Evolutionary conservation across 2,329 filamentous ascomycete species (phyloP).

Genomic region (Botrytis elliptica): DNA sequence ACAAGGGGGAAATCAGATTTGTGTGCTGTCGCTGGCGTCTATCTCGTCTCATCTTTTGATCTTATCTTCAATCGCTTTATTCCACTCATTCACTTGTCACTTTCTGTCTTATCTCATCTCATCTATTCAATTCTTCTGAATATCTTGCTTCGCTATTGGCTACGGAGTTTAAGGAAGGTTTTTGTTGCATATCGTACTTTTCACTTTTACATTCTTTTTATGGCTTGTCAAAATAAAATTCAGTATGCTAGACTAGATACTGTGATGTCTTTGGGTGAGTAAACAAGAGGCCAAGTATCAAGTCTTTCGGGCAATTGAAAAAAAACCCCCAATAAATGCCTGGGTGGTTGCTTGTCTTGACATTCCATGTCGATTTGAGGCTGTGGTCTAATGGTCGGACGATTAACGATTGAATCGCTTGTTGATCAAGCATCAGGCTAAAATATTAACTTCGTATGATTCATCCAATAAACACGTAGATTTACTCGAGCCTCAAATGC

Average conservation of each 20-base stretch:
- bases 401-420: neutral
- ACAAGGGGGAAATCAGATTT: no score
- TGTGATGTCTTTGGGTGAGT: neutral
- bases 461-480: neutral
- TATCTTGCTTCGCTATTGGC: neutral
- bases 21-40: neutral
- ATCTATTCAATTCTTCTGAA: neutral
- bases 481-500: neutral
- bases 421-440: neutral
- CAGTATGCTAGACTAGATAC: fast-evolving
- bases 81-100: neutral
- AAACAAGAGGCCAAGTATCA: neutral
- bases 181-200: neutral
- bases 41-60: neutral
- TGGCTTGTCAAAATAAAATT: neutral
- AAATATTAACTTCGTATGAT: neutral
- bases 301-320: neutral
- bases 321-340: no score
- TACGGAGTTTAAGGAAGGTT: neutral
- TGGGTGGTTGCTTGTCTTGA: neutral
- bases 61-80: no score
- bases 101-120: neutral
- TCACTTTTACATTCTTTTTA: neutral
- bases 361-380: no score
- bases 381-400: neutral